Base-by-base conservation (phyloP, 2,329 filamentous ascomycete species). In the Shiraia sp. region DNA sequence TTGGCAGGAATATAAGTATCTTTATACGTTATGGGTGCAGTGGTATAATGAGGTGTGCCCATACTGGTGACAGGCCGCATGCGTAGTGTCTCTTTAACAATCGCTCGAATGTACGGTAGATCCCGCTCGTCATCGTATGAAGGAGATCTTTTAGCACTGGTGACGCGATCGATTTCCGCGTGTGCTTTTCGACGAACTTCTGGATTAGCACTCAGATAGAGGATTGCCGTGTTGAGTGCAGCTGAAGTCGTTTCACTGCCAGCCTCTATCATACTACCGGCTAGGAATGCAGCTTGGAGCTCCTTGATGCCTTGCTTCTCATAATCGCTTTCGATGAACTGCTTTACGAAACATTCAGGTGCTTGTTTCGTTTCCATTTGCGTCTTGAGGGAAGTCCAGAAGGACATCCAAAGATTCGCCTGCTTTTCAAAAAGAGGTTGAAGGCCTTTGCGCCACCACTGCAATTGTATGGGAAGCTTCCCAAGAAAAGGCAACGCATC, bases 51-150 rank as follows among this genome's bases (percentile, higher is more conserved):
- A 2, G 66, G 65, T 1, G 65, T 58, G 7, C 61, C 62, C 10
- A 69, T 63, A n/a, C 61, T 65, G 5, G 62, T 61, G 2, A 66
- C 60, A 1, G 66, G 65, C 4, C 61, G 51, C 28, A 68, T 56
- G 1, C 70, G 70, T 23, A 81, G 72, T 14, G 79, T 76, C 10
- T 75, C 72, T 0, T 70, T 69, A 14, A 68, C 55, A 9, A 68
- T 63, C 36, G 64, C 63, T 16, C 62, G 53, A 16, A 72, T 57
- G 35, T 69, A 72, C 4, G 57, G 57, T 24, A 82, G 59, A 1
- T 57, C 54, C 0, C 65, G 55, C 13, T 76, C 68, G 51, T 82
- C 78, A 2, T 72, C 68, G 41, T 79, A 65, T 2, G 49, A 57
- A 0, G 63, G 60, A 3, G 55, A 57, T 5, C 54, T 46, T 1